Base-by-base conservation (phyloP, 495 filamentous ascomycete genomes). In the Penicillium turbatum region DNA sequence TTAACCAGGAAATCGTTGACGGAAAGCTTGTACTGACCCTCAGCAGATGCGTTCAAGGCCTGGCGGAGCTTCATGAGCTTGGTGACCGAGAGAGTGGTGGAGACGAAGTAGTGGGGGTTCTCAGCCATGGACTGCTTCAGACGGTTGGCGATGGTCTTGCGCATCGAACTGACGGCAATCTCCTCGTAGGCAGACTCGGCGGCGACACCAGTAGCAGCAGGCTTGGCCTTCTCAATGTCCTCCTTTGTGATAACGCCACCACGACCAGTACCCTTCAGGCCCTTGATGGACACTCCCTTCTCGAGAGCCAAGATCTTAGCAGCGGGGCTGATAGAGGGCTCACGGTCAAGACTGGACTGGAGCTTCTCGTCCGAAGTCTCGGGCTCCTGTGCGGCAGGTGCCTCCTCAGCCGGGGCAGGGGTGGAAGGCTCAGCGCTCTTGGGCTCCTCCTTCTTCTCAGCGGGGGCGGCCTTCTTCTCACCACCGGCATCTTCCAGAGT, bases 1-100 rank as follows among this genome's bases (percentile, higher is more conserved):
- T 99, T 99, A 80, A 99, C 87, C 35, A 99, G 79, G 82, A 99
- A 99, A 75, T 99, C 93, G 71, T 99, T 99, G 73, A 99, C 88
- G 13, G 90, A 96, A 31, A 99, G 89, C 82, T 96, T 97, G 83
- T 95, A 97, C 68, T 89, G 85, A 72, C 93, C 93, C 43, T 95
- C 87, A 7, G 89, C 73, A 19, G 86, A 84, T 65, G 83, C 80
- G 75, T 99, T 99, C 54, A 99, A 84, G 37, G 93, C 90, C 75
- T 90, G 85, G 64, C 93, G 91, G 52, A 99, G 89, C 77, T 96
- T 97, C 49, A 96, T 72, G 19, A 99, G 88, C 81, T 97, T 97
- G 64, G 78, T 79, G 43, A 97, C 93, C 29, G 92, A 97, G 60
- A 97, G 79, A 45, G 82, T 81, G 54, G 87, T 82, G 58, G 87